Evolutionary conservation across 306 rosid species (phyloP).

Genomic region (Trifolium fragiferum): DNA sequence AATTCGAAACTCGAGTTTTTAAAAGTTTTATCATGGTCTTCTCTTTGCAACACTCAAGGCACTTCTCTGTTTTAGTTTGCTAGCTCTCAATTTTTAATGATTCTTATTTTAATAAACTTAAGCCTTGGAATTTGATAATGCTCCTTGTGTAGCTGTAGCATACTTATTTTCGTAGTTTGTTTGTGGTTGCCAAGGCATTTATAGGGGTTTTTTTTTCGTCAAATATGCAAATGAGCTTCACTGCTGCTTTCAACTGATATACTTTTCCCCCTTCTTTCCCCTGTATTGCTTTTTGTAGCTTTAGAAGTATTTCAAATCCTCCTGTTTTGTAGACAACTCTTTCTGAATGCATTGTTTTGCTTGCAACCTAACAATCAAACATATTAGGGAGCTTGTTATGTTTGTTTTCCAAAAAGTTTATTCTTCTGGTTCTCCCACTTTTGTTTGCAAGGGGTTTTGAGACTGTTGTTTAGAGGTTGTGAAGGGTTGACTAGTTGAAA

Average conservation of each 20-base stretch:
- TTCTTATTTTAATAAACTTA: background rate
- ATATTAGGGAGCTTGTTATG: background rate
- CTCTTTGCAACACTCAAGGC: background rate
- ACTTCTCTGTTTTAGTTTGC: background rate
- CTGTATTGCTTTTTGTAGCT: background rate
- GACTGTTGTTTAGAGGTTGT: background rate
- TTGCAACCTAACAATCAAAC: background rate
- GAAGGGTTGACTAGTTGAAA: background rate
- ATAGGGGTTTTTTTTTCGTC: background rate
- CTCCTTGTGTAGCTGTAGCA: background rate
- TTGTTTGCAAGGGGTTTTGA: background rate
- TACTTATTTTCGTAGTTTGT: background rate
- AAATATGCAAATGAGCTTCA: background rate
- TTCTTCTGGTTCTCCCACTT: background rate
- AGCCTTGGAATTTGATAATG: background rate
- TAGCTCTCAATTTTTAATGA: background rate
- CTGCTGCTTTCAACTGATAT: background rate
- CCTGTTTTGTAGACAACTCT: background rate
- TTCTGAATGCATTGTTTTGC: background rate
- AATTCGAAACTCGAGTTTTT: background rate
- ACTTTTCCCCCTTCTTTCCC: background rate
- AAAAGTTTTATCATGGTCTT: background rate
- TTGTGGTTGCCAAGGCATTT: background rate
- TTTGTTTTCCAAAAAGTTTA: background rate
- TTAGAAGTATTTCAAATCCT: background rate